These are phyloP conservation scores for Annulohypoxylon truncatum DNA, from an alignment of 2,329 filamentous ascomycete genomes.

Conservation along the genomic window DNA sequence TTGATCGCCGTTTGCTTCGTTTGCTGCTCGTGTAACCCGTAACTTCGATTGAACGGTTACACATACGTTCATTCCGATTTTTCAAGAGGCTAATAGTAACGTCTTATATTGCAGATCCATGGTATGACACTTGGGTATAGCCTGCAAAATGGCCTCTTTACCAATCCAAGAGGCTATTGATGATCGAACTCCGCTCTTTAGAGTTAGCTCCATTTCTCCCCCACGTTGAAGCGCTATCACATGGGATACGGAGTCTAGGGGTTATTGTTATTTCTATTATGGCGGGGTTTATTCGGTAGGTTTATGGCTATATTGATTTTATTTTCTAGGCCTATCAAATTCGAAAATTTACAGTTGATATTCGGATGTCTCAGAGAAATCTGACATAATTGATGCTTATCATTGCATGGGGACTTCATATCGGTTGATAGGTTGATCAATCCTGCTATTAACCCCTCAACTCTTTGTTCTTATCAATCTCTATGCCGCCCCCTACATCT, in stretches of 20 bases:
- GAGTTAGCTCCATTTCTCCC: conserved; percentile 19
- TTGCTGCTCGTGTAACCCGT: background rate
- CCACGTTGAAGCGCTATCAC: conserved; percentile 15
- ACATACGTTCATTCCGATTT: background rate
- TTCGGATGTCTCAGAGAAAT: background rate
- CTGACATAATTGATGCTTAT: background rate
- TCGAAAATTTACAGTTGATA: background rate
- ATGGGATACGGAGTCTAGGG: background rate
- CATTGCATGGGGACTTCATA: background rate
- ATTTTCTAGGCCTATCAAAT: background rate
- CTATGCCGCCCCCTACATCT: background rate
- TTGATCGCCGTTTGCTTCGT: background rate
- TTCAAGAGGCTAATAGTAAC: background rate
- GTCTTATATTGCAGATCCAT: background rate
- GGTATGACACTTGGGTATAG: background rate
- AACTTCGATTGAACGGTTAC: background rate
- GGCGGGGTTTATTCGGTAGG: background rate
- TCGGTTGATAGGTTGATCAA: background rate
- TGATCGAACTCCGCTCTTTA: conserved; percentile 8
- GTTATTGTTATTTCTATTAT: background rate
- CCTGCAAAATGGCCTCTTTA: background rate
- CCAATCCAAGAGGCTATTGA: background rate
- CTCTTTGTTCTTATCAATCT: conserved; percentile 1
- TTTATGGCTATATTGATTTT: background rate
- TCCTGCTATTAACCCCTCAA: background rate